Evolutionary conservation across 2,329 filamentous ascomycete genomes (phyloP).

Genomic region (Camptophora hylomeconis): DNA sequence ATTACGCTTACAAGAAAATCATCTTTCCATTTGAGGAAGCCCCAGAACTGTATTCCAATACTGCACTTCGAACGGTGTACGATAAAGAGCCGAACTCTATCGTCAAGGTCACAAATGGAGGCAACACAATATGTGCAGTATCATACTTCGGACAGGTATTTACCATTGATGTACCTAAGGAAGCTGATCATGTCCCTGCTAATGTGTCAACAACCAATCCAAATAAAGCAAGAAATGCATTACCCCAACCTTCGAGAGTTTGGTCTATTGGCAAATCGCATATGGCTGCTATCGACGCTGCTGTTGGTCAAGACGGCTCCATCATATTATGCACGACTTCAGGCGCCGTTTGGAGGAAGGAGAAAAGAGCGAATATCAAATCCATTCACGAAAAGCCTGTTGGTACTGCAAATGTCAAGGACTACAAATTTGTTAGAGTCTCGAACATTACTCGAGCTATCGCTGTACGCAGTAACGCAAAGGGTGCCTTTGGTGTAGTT

Average conservation of each 20-base stretch:
- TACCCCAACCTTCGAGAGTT: slow-evolving; percentile 66
- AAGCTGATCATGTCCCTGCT: slow-evolving; percentile 46
- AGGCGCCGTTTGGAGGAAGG: slow-evolving; percentile 82
- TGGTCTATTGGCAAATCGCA: slow-evolving; percentile 81
- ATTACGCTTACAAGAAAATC: slow-evolving; percentile 88
- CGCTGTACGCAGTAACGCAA: slow-evolving; percentile 74
- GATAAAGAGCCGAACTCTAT: slow-evolving; percentile 56
- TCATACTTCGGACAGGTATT: slow-evolving; percentile 78
- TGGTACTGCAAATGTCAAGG: slow-evolving; percentile 53
- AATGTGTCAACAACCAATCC: slow-evolving; percentile 80
- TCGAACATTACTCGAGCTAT: slow-evolving; percentile 76
- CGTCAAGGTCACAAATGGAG: slow-evolving; percentile 65
- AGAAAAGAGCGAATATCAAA: slow-evolving; percentile 71
- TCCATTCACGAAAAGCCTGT: slow-evolving; percentile 20
- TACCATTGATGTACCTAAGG: slow-evolving; percentile 63
- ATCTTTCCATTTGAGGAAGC: slow-evolving; percentile 68
- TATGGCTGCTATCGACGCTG: slow-evolving; percentile 74
- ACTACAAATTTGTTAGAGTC: slow-evolving; percentile 90
- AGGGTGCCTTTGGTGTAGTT: slow-evolving; percentile 79
- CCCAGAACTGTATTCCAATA: slow-evolving; percentile 51
- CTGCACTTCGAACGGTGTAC: slow-evolving; percentile 52
- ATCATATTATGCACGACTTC: slow-evolving; percentile 89
- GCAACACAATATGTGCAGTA: slow-evolving; percentile 81
- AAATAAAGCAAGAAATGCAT: slow-evolving; percentile 70
- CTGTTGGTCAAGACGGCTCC: slow-evolving; percentile 81